Evolutionary conservation across 2,329 filamentous ascomycete species (phyloP), one percentile per base, ranked within the genome.

Genomic region (Alternaria brassicicola): DNA sequence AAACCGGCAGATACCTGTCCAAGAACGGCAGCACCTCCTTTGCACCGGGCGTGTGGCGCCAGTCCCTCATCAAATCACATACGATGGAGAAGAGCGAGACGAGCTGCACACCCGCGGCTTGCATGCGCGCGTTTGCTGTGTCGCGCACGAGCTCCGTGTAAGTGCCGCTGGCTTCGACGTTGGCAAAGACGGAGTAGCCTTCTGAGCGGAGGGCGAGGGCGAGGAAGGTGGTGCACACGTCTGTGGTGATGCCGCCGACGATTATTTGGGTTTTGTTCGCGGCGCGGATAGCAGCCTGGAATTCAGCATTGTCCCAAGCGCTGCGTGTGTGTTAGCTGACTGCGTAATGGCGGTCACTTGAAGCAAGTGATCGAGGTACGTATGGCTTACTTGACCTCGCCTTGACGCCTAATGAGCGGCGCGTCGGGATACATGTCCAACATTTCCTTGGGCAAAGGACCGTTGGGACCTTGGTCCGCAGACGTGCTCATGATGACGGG

Each of bases 211-310:
- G 85, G 1, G 88, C 89, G n/a, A 92, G 82, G 0, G 90, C 88
- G 6, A 90, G 82, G 80, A 92, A 92, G 0, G 89, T 81, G 21
- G 88, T 90, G 82, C 88, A 92, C 57, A 92, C 89, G 73, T 93
- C 90, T 0, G 90, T 92, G 2, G 86, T 84, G 67, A 92, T 91
- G 7, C 90, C 89, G 3, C 82, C 89, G 15, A 93, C 76, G 69
- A 93, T 89, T 67, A 93, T 80, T 73, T 93, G 90, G 28, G 82
- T 86, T 73, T 86, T 88, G 57, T 85, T 85, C 4, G 88, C 85
- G 2, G 88, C 88, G 62, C 82, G 78, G 60, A 93, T 82, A 2
- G 90, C 89, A 2, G 80, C 80, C 33, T 84, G 83, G 79, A 93
- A 92, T 0, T 89, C 85, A 3, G 82, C 65, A 66, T 91, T 92